phyloP scores from a whole-genome alignment of 345 rosid genomes.

The Hibiscus trionum region DNA sequence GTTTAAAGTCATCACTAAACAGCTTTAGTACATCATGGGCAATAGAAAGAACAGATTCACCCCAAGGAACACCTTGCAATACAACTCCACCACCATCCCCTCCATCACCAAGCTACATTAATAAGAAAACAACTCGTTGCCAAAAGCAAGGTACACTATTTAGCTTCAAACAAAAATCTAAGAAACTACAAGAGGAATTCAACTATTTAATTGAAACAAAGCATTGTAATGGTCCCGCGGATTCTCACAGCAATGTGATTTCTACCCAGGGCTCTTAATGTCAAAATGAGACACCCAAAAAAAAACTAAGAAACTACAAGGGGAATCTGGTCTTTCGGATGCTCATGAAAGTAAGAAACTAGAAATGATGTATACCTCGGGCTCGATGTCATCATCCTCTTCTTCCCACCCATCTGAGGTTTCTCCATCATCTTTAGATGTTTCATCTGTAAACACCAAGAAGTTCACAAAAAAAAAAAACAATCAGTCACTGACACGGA shows the following conservation, averaged over 20 bases:
- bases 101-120: slow-evolving; percentile 67
- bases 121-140: neutral
- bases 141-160: neutral
- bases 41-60: slow-evolving; percentile 56
- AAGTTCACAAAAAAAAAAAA: neutral
- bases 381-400: slow-evolving; percentile 51
- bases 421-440: slow-evolving; percentile 44
- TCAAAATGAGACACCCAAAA: too few relatives aligned
- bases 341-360: neutral
- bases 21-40: slow-evolving; percentile 46
- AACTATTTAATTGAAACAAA: too few relatives aligned
- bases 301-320: too few relatives aligned
- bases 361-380: slow-evolving; percentile 31
- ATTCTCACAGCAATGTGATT: too few relatives aligned
- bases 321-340: too few relatives aligned
- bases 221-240: too few relatives aligned
- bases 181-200: too few relatives aligned
- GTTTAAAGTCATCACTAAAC: slow-evolving; percentile 40
- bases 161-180: slow-evolving; percentile 8
- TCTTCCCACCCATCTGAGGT: slow-evolving; percentile 72
- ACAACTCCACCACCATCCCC: slow-evolving; percentile 88
- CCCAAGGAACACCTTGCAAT: slow-evolving; percentile 64
- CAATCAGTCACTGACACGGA: neutral
- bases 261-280: too few relatives aligned
- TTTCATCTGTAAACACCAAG: slow-evolving; percentile 36